Evolutionary conservation across 306 rosid genomes (phyloP).

Genomic region (Prunus dulcis): DNA sequence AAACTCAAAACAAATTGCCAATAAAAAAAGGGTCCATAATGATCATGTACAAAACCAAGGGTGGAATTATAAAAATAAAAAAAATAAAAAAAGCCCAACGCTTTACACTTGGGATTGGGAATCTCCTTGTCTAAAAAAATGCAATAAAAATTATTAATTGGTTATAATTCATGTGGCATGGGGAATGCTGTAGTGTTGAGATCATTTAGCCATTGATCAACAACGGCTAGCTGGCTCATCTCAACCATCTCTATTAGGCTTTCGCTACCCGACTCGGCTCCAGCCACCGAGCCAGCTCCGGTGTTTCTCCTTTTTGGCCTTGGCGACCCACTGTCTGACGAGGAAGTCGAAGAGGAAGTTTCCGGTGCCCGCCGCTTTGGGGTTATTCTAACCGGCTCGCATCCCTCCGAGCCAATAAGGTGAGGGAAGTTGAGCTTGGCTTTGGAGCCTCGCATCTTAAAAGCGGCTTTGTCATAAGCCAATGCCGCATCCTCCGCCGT

Average conservation of each 20-base stretch:
- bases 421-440: conserved; percentile 66
- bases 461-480: conserved; percentile 63
- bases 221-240: conserved; percentile 10
- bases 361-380: conserved; percentile 17
- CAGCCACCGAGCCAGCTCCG: neutral
- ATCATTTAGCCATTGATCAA: conserved; percentile 5
- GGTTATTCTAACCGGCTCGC: conserved; percentile 13
- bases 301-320: conserved; percentile 1
- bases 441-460: conserved; percentile 52
- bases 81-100: neutral
- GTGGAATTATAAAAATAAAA: neutral
- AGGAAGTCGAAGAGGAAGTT: neutral
- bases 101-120: neutral
- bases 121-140: neutral
- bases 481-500: conserved; percentile 54
- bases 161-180: neutral
- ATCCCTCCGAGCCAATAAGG: conserved; percentile 26
- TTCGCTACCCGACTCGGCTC: neutral
- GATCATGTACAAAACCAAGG: neutral
- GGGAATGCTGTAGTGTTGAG: neutral
- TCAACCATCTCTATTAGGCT: neutral
- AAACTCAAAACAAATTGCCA: too few relatives aligned
- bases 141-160: neutral
- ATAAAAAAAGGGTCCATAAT: neutral
- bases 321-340: neutral